Base-by-base conservation (phyloP, 352 stramenopile species). In the Saprolegnia diclina region DNA sequence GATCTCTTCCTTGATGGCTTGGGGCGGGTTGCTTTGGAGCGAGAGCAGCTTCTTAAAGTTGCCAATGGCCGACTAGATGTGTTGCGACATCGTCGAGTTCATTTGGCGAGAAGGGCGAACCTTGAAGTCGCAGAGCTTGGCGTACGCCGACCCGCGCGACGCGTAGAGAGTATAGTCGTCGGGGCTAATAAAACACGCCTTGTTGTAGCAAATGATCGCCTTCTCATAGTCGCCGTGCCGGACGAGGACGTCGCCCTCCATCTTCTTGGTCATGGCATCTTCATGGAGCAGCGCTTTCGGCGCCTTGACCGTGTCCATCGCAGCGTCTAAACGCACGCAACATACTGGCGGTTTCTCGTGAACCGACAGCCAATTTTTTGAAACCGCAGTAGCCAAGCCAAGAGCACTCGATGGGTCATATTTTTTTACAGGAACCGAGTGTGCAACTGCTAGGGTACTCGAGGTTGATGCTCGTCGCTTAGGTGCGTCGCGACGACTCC, bases 1-100 rank as follows among this genome's bases (percentile, higher is more conserved):
- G 54, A 93, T 87, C 52, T 91, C 78, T 46, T 91, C 79, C 66
- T 91, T 90, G 64, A 88, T 79, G n/a, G 79, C 74, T 62, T 89
- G 83, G 10, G 81, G 67, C 0, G 83, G 85, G 19, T 81, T 79
- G 9, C 64, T 44, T 32, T 91, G 77, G 21, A 90, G 70, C 37
- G 79, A 68, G 21, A 93, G 80, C 18, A 92, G 73, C 66, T 92
- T 89, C 45, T 85, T 86, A 63, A 87, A 92, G 67, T 79, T 90
- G 24, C 79, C 79, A 76, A 94, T 88, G 21, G 84, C 83, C 10
- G 86, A 91, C 63, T 69, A 64, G 56, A 38, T 22, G 16, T 52
- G 44, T 52, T 9, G 14, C 14, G 44, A 52, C 55, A 55, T 24
- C 7, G 6, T 50, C 11, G 56, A 64, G 56, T 48, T 55, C 56